phyloP scores from a whole-genome alignment of 2,329 filamentous ascomycete genomes.

The Ceratocystis smalleyi region DNA sequence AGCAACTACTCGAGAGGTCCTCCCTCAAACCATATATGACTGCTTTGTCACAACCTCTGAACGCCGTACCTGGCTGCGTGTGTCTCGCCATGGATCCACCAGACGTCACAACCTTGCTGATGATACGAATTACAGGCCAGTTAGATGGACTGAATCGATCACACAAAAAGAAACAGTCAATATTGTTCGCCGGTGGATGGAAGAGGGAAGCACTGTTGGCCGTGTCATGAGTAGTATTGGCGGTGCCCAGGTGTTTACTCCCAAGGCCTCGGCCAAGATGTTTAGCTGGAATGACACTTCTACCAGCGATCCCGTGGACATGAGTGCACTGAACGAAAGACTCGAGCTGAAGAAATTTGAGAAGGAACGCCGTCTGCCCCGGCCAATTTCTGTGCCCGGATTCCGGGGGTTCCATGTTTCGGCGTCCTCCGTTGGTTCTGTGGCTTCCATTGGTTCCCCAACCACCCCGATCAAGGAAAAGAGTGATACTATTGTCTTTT shows the following conservation, averaged over 20 bases:
- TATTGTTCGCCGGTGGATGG: constrained; percentile 50
- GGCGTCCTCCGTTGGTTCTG: constrained; percentile 6
- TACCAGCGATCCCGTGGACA: constrained; percentile 17
- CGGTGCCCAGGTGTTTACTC: constrained; percentile 31
- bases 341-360: constrained; percentile 20
- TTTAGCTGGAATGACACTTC: constrained; percentile 18
- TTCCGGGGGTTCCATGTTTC: constrained; percentile 18
- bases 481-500: not conserved
- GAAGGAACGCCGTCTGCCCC: constrained; percentile 24
- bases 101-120: constrained; percentile 41
- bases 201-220: constrained; percentile 31
- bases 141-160: constrained; percentile 42
- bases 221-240: constrained; percentile 26
- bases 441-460: not conserved
- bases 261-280: constrained; percentile 28
- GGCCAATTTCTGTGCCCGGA: constrained; percentile 12
- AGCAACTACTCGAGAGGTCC: constrained; percentile 20
- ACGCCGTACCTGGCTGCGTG: constrained; percentile 49
- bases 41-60: constrained; percentile 40
- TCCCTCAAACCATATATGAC: constrained; percentile 35
- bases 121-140: constrained; percentile 43
- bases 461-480: constrained; percentile 5
- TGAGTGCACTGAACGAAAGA: constrained; percentile 16
- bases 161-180: constrained; percentile 39
- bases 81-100: constrained; percentile 44